phyloP scores from a whole-genome alignment of 2,329 filamentous ascomycete genomes.

The Arthrobotrys entomopaga region DNA sequence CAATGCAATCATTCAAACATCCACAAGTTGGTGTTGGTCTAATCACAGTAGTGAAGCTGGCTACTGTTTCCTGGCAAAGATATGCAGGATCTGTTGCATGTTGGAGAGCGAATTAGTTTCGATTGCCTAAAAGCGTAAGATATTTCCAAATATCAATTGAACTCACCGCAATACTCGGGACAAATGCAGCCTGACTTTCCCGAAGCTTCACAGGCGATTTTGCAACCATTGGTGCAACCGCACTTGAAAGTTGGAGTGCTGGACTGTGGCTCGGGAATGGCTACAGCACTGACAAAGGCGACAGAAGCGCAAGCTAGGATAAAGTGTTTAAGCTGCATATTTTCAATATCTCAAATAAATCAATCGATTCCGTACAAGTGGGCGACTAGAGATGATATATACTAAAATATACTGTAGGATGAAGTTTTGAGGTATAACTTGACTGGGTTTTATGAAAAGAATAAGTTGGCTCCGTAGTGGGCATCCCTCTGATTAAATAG shows the following conservation, averaged over 20 bases:
- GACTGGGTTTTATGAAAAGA: too few species aligned
- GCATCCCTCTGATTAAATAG: slow-evolving; percentile 39
- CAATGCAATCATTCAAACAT: slow-evolving; percentile 54
- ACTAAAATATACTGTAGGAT: too few species aligned
- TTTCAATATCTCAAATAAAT: background rate
- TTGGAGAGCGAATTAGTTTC: slow-evolving; percentile 15
- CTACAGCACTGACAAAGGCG: slow-evolving; percentile 38
- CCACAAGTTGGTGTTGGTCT: slow-evolving; percentile 51
- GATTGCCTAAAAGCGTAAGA: background rate
- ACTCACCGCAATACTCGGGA: slow-evolving; percentile 51
- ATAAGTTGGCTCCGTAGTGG: background rate
- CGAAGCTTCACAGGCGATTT: slow-evolving; percentile 23
- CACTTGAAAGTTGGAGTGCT: slow-evolving; percentile 26
- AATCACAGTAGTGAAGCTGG: slow-evolving; percentile 42
- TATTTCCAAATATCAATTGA: background rate
- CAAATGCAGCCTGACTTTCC: slow-evolving; percentile 36
- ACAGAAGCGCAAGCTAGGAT: slow-evolving; percentile 40
- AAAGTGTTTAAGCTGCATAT: slow-evolving; percentile 44
- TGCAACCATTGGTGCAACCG: slow-evolving; percentile 50
- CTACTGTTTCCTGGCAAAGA: slow-evolving; percentile 17
- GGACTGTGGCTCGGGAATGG: slow-evolving; percentile 35
- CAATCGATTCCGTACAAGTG: slow-evolving; percentile 12
- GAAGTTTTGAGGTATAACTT: too few species aligned
- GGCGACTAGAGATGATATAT: slow-evolving; percentile 2
- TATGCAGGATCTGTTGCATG: slow-evolving; percentile 51